Percentiles rank a stretch among this genome's conserved stretches.
Evolutionary conservation across 2,329 filamentous ascomycete species (phyloP).

Genomic region (Pseudopyrenochaeta lycopersici): DNA sequence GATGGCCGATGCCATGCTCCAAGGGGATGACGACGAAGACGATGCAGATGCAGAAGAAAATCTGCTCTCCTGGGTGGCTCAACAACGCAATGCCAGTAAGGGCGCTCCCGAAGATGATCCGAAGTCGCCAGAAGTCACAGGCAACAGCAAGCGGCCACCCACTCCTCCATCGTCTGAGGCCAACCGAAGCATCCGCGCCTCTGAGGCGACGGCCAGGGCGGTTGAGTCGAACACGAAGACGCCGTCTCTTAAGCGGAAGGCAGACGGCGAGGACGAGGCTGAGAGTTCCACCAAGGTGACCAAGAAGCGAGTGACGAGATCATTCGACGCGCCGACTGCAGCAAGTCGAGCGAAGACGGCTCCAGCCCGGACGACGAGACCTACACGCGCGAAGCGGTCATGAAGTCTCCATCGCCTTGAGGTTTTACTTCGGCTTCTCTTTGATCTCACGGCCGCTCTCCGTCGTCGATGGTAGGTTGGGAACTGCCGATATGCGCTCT

Average conservation of each 20-base stretch:
- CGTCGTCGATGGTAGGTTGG: not conserved
- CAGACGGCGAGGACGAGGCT: conserved; percentile 20
- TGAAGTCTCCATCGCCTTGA: not conserved
- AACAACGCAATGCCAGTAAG: conserved; percentile 36
- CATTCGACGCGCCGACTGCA: conserved; percentile 48
- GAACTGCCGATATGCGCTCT: not conserved
- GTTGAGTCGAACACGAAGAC: conserved; percentile 10
- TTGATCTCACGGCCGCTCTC: no score
- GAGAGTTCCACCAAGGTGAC: conserved; percentile 22
- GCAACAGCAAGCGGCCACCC: conserved; percentile 21
- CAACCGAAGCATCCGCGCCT: conserved; percentile 19
- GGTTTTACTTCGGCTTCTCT: not conserved
- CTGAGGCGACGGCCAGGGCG: conserved; percentile 10
- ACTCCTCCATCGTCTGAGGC: conserved; percentile 35
- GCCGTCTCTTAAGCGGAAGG: conserved; percentile 46
- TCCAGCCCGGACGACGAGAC: conserved; percentile 21
- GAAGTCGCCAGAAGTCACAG: conserved; percentile 12
- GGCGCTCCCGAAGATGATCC: conserved; percentile 11
- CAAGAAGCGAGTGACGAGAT: conserved; percentile 42
- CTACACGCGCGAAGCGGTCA: not conserved
- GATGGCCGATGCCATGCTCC: conserved; percentile 54
- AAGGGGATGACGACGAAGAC: conserved; percentile 42
- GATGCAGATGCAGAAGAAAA: conserved; percentile 40
- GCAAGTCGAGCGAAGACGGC: conserved; percentile 42
- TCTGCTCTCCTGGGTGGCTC: conserved; percentile 43